These are phyloP conservation scores for Leishmania aethiopica DNA, from an alignment of 208 protist genomes.

Conservation along the genomic window DNA sequence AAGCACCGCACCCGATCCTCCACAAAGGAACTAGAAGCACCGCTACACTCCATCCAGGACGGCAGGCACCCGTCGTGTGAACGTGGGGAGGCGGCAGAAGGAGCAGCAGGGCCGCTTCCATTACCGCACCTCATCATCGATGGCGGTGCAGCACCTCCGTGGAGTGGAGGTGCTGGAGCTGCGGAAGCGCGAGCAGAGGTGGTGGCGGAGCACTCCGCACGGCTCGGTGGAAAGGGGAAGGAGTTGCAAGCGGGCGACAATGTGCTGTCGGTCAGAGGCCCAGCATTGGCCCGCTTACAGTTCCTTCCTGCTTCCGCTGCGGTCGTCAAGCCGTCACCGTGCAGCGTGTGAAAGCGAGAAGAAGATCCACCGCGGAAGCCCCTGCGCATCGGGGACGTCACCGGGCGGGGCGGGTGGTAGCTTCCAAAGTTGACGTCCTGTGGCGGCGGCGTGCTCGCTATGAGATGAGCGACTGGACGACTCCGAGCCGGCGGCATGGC, in stretches of 20 bases:
- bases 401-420: slow-evolving; percentile 11
- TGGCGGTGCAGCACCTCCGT: not conserved
- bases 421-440: slow-evolving; percentile 20
- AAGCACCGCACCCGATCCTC: slow-evolving; percentile 19
- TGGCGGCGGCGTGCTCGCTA: not conserved
- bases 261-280: not conserved
- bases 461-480: not conserved
- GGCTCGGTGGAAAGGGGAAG: not conserved
- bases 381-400: slow-evolving; percentile 22
- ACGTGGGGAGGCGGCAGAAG: not conserved
- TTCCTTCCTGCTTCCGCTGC: not conserved
- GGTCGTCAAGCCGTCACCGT: not conserved
- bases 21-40: not conserved
- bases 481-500: not conserved
- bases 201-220: not conserved
- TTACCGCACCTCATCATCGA: not conserved
- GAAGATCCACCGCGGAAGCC: not conserved
- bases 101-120: not conserved
- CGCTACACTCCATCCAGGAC: not conserved
- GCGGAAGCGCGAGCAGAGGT: not conserved
- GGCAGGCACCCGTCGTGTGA: not conserved
- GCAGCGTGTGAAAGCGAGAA: not conserved
- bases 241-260: not conserved
- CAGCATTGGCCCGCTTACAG: not conserved
- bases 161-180: not conserved